These are phyloP conservation scores for Protomyces inouyei DNA, from an alignment of 1,139 yeast genomes.

Conservation along the genomic window DNA sequence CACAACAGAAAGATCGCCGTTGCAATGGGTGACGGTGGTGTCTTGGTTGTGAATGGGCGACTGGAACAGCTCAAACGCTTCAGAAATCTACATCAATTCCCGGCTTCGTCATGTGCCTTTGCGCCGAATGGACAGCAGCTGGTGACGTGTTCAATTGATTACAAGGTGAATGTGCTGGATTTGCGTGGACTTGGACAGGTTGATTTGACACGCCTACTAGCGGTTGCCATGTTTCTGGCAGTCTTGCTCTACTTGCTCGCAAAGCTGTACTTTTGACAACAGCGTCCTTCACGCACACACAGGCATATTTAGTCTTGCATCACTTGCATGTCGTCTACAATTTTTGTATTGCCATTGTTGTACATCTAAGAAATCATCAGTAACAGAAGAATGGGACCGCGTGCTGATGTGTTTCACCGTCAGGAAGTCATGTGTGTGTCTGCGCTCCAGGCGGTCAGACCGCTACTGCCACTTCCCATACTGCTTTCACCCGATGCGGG, in stretches of 20 bases:
- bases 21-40: slow-evolving; percentile 4
- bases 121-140: slow-evolving; percentile 8
- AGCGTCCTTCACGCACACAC: not conserved
- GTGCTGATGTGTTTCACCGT: not conserved
- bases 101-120: slow-evolving; percentile 11
- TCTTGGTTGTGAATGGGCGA: slow-evolving; percentile 1
- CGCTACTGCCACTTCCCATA: not conserved
- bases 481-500: not conserved
- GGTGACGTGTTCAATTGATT: slow-evolving; percentile 20
- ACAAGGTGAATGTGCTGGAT: slow-evolving; percentile 21
- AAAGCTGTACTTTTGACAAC: not conserved
- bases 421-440: not conserved
- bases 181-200: not conserved
- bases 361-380: not conserved
- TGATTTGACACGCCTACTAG: not conserved
- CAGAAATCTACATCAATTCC: slow-evolving; percentile 12
- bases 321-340: not conserved
- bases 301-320: not conserved
- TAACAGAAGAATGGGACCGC: not conserved
- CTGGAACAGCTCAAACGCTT: slow-evolving; percentile 1
- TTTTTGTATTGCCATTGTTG: not conserved
- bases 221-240: not conserved
- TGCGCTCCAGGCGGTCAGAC: not conserved
- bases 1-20: not conserved
- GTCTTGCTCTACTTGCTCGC: not conserved